Base-by-base conservation (phyloP, 345 rosid genomes). In the Eucalyptus erythrocorys region DNA sequence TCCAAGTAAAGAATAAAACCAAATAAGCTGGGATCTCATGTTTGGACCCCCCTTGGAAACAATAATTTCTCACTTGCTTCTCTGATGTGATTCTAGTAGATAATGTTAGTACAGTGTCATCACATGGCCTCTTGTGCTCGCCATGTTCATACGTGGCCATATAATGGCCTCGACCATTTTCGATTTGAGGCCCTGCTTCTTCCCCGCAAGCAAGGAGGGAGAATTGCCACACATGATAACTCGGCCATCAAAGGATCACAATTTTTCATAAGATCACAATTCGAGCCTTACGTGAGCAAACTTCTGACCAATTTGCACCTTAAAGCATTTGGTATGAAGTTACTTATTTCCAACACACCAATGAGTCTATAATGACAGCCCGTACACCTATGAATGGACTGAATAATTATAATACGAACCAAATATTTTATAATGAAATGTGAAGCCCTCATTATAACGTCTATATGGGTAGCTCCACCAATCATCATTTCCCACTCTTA, bases 321-420 rank as follows among this genome's bases (percentile, higher is more conserved):
- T 7, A 4, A n/a, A 32, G 17, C 55, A 64, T 64, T n/a, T 64
- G 37, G 5, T 14, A 14, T 64, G 32, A n/a, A n/a, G 9, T 30
- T 59, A 11, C 16, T 61, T 12, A 61, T 61, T 27, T 51, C 26
- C 1, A 1, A 51, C 26, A 51, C 4, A 26, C 34, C 32, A 32
- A 16, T 19, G 8, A 19, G 2, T 4, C 13, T 71, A 10, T 10
- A 19, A 40, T 2, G 26, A 71, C 0, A 0, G 2, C 14, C 22
- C 14, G 2, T 19, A 5, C 0, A 8, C 45, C 27, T 37, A 37
- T 10, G 2, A 71, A 37, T 71, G 13, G 3, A 19, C 8, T 2
- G 13, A 19, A 1, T 71, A 71, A 24, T 16, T 21, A 19, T 71
- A 22, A 19, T 14, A 19, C 15, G 1, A 37, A 21, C 2, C 26